phyloP scores from a whole-genome alignment of 169 alveolate species.

The Cryptosporidium bovis region DNA sequence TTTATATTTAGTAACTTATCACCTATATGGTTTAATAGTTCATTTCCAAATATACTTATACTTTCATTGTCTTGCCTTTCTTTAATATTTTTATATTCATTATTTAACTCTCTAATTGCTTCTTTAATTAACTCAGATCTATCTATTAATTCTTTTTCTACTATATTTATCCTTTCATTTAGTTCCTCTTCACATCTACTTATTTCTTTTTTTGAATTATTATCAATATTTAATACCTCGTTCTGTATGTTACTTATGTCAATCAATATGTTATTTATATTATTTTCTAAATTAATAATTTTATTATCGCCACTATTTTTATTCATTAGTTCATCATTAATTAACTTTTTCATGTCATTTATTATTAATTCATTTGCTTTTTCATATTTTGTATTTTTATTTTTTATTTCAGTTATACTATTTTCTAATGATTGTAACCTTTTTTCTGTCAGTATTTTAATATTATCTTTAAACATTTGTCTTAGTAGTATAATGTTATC shows the following conservation, averaged over 20 bases:
- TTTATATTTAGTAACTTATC: conserved; percentile 38
- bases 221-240: neutral
- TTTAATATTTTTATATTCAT: conserved; percentile 5
- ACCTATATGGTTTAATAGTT: neutral
- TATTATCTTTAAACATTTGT: conserved; percentile 42
- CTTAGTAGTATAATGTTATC: conserved; percentile 13
- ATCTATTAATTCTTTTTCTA: conserved; percentile 46
- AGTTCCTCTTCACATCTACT: conserved; percentile 1
- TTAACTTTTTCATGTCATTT: conserved; percentile 36
- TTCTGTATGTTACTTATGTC: conserved; percentile 38
- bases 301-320: neutral
- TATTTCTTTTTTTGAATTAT: neutral
- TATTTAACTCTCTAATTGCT: conserved; percentile 52
- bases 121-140: conserved; percentile 51
- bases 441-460: conserved; percentile 20
- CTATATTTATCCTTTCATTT: conserved; percentile 7
- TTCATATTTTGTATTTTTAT: conserved; percentile 12
- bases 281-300: conserved; percentile 19
- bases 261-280: conserved; percentile 19
- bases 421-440: conserved; percentile 28
- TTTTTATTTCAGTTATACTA: conserved; percentile 23
- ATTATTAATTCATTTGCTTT: conserved; percentile 10
- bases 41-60: conserved; percentile 7
- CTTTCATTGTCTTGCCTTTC: conserved; percentile 24
- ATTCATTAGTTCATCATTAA: conserved; percentile 31